Evolutionary conservation across 1,284 basidiomycete species (phyloP).

Genomic region (Termitomyces sp.): DNA sequence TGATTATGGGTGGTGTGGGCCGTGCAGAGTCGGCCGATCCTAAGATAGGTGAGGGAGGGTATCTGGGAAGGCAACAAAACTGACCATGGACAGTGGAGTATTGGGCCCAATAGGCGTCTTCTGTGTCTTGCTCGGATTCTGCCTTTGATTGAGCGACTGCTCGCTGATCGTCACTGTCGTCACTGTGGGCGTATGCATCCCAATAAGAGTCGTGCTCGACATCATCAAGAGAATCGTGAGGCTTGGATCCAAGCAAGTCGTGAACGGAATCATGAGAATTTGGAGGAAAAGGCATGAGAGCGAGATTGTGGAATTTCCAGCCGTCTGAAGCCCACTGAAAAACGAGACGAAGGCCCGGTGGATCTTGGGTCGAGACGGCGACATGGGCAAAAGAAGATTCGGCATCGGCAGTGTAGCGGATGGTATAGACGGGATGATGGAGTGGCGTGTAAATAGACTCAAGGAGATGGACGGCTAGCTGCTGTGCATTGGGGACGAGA

Average conservation of each 20-base stretch:
- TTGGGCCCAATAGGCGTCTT: slow-evolving; percentile 74
- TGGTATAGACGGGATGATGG: slow-evolving; percentile 28
- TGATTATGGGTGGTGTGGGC: slow-evolving; percentile 38
- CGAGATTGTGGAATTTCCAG: slow-evolving; percentile 70
- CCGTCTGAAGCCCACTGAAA: slow-evolving; percentile 61
- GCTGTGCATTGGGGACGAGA: slow-evolving; percentile 25
- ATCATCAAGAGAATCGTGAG: slow-evolving; percentile 19
- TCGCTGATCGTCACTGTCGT: slow-evolving; percentile 24
- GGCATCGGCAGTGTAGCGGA: slow-evolving; percentile 54
- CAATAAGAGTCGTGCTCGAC: slow-evolving; percentile 52
- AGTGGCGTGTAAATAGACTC: slow-evolving; percentile 34
- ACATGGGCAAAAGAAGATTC: slow-evolving; percentile 61
- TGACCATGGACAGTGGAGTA: slow-evolving; percentile 66
- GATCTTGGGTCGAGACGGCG: slow-evolving; percentile 35
- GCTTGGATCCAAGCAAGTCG: slow-evolving; percentile 27
- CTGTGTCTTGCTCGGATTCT: slow-evolving; percentile 32
- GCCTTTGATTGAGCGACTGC: slow-evolving; percentile 12
- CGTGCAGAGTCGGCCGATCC: slow-evolving; percentile 50
- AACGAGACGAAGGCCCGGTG: slow-evolving; percentile 49
- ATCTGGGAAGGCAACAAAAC: slow-evolving; percentile 11
- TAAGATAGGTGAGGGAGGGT: slow-evolving; percentile 14
- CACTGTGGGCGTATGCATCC: slow-evolving; percentile 49
- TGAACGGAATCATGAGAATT: slow-evolving; percentile 38
- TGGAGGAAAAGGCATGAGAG: slow-evolving; percentile 70
- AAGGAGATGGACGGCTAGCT: slow-evolving; percentile 39